Evolutionary conservation across 2,329 filamentous ascomycete genomes (phyloP).

Genomic region (Calonectria naviculata): DNA sequence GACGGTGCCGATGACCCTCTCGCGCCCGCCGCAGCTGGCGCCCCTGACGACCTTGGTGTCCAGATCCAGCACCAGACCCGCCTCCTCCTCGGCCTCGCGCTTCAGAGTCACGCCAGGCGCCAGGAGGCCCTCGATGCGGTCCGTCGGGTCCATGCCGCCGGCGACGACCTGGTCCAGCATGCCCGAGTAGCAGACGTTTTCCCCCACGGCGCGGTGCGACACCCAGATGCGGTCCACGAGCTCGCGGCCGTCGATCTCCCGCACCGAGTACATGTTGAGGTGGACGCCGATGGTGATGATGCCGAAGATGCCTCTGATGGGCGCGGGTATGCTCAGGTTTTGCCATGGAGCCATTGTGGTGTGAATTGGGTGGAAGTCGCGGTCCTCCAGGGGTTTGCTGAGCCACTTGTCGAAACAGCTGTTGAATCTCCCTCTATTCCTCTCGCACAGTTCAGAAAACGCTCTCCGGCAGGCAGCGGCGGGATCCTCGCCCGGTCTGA

Average conservation of each 20-base stretch:
- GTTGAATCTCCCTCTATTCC: slow-evolving; percentile 39
- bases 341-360: slow-evolving; percentile 30
- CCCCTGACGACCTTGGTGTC: slow-evolving; percentile 29
- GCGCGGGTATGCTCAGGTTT: slow-evolving; percentile 44
- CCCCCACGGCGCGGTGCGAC: slow-evolving; percentile 41
- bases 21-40: not conserved
- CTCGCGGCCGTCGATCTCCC: slow-evolving; percentile 31
- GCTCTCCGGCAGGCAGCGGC: slow-evolving; percentile 22
- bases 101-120: slow-evolving; percentile 41
- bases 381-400: slow-evolving; percentile 21
- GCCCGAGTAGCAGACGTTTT: slow-evolving; percentile 44
- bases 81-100: slow-evolving; percentile 49
- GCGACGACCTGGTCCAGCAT: slow-evolving; percentile 52
- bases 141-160: slow-evolving; percentile 46
- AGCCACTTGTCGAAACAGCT: slow-evolving; percentile 43
- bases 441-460: slow-evolving; percentile 39
- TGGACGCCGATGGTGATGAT: slow-evolving; percentile 50
- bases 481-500: slow-evolving; percentile 26
- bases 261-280: slow-evolving; percentile 49
- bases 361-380: slow-evolving; percentile 44
- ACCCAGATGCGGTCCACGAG: slow-evolving; percentile 47
- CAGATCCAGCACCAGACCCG: slow-evolving; percentile 41
- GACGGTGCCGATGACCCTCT: slow-evolving; percentile 35
- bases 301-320: slow-evolving; percentile 48
- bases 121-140: slow-evolving; percentile 35